Base-by-base conservation (phyloP, 2,329 filamentous ascomycete species). In the Paraphoma chrysanthemicola region DNA sequence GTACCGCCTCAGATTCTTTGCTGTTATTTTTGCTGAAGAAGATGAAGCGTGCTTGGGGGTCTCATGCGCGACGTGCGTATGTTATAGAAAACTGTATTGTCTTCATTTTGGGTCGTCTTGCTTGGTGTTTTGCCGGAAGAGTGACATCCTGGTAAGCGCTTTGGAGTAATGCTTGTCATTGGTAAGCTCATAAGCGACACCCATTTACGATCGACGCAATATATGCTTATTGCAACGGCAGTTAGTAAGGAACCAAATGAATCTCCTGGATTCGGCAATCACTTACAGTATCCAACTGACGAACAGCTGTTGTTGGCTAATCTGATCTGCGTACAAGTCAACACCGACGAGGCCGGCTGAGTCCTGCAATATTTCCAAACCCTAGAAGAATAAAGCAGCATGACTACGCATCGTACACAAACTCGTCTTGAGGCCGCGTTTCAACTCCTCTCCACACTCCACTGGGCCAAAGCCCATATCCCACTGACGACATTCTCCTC, bases 401-500 rank as follows among this genome's bases (percentile, higher is more conserved):
- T 23, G 23, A 23, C 2, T 2, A 23, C 5, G 23, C 23, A 2
- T 23, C 23, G 23, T 23, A 23, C 23, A 23, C 23, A 23, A 23
- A 23, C 23, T 23, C 5, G 5, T 23, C 23, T 23, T 5, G 23
- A 3, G 23, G 23, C 5, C 23, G 23, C 23, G 23, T 5, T 23
- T 43, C 28, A 28, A 23, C 44, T 16, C 39, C 38, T 29, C 33
- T 45, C 44, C 43, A 45, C 48, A 44, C 48, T 41, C 70, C 70
- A 71, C 4, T 33, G 28, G 9, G 67, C 67, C 36, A 84, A 82
- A 46, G 80, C 81, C 31, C 62, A 85, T 17, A 84, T 78, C 0
- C 84, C 85, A 54, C 67, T 84, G 3, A 67, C 68, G 8, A 74
- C 49, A 10, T 30, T 18, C 6, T 70, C 68, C 44, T 75, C 71